Conservation (phyloP, 169 alveolate species). For the Plasmodium gonderi region DNA sequence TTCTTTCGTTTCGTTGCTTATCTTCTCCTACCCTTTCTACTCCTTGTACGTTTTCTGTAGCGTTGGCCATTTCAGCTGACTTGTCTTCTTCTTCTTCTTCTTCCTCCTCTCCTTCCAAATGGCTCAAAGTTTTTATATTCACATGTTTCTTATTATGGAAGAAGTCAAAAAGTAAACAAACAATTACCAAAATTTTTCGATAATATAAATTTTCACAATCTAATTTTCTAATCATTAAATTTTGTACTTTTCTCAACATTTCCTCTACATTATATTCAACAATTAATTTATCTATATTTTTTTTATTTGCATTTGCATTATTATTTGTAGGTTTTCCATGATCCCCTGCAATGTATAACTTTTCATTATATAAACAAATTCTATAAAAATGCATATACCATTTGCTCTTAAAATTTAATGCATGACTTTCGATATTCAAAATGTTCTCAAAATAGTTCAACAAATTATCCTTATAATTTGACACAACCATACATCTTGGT, state of each 20-base stretch:
- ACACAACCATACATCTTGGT: slow-evolving; percentile 53
- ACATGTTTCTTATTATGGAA: slow-evolving; percentile 56
- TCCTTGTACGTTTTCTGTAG: background rate
- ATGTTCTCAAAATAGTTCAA: slow-evolving; percentile 20
- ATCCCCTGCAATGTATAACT: background rate
- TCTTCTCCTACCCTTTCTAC: slow-evolving; percentile 3
- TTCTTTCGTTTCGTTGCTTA: background rate
- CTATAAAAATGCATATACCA: slow-evolving; percentile 67
- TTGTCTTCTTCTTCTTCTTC: background rate
- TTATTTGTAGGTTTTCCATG: background rate
- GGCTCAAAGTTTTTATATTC: slow-evolving; percentile 9
- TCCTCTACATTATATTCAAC: slow-evolving; percentile 64
- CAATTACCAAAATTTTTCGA: slow-evolving; percentile 43
- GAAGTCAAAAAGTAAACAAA: slow-evolving; percentile 41
- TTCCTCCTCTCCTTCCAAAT: slow-evolving; percentile 62
- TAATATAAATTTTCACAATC: slow-evolving; percentile 71
- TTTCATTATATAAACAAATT: slow-evolving; percentile 41
- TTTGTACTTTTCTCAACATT: slow-evolving; percentile 18
- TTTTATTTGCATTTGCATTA: background rate
- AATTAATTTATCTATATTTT: slow-evolving; percentile 27
- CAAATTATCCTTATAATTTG: slow-evolving; percentile 37
- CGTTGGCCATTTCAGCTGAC: too few relatives aligned
- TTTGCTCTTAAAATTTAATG: slow-evolving; percentile 2
- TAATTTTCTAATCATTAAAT: slow-evolving; percentile 15
- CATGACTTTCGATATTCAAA: slow-evolving; percentile 11